These are phyloP conservation scores for Diddensiella santjacobensis DNA, from an alignment of 805 yeast genomes.

Conservation along the genomic window DNA sequence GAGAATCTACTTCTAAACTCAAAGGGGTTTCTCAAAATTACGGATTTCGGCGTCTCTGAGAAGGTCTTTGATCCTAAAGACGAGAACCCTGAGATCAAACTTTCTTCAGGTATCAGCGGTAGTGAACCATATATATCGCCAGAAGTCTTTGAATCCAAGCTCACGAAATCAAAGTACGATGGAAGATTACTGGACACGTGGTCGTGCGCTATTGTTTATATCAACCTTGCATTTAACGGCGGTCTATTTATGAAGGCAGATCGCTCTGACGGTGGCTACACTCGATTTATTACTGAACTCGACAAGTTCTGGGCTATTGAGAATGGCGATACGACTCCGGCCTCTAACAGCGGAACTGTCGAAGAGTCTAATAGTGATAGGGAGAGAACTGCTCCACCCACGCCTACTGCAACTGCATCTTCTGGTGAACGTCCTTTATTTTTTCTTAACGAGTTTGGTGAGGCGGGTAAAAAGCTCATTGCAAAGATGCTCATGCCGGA, in stretches of 20 bases:
- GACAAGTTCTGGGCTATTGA: constrained; percentile 18
- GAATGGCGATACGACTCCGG: no score
- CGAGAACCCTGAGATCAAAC: constrained; percentile 47
- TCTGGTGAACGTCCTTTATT: constrained; percentile 16
- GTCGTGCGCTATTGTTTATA: constrained; percentile 90
- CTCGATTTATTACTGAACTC: constrained; percentile 13
- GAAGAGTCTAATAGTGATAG: not conserved
- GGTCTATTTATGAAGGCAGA: constrained; percentile 31
- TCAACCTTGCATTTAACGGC: constrained; percentile 62
- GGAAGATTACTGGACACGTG: constrained; percentile 81
- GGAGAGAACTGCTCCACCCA: not conserved
- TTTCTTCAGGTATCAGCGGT: constrained; percentile 76
- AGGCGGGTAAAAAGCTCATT: constrained; percentile 20
- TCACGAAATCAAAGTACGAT: constrained; percentile 48
- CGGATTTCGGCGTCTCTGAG: constrained; percentile 82
- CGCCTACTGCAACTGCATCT: not conserved
- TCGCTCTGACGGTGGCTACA: constrained; percentile 25
- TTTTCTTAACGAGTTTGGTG: constrained; percentile 23
- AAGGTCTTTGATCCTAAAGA: constrained; percentile 48
- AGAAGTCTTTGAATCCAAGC: constrained; percentile 56
- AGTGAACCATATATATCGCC: constrained; percentile 90
- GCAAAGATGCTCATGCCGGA: constrained; percentile 24
- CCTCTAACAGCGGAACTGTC: not conserved
- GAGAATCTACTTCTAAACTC: constrained; percentile 75
- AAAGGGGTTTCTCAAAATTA: constrained; percentile 69